These are phyloP conservation scores for Sanghuangporus weigelae DNA, from an alignment of 1,284 basidiomycete species.

Conservation along the genomic window DNA sequence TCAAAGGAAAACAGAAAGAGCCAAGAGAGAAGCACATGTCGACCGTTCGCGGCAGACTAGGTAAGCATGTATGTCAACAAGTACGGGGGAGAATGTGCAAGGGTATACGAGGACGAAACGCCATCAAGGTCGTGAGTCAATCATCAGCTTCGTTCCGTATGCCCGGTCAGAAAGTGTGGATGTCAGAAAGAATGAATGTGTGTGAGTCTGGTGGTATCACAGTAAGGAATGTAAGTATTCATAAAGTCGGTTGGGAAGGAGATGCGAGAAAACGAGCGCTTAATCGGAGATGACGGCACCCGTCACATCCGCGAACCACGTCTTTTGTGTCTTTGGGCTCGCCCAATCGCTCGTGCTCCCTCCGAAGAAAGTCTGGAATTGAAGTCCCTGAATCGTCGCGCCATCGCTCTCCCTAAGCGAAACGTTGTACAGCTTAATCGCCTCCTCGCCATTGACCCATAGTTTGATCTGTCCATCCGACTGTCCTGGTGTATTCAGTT, in stretches of 20 bases:
- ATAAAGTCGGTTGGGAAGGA: neutral
- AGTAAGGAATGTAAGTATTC: neutral
- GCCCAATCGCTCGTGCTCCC: conserved; percentile 31
- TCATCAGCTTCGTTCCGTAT: neutral
- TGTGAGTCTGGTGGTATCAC: neutral
- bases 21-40: neutral
- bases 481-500: conserved; percentile 33
- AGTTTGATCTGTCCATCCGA: conserved; percentile 23
- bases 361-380: conserved; percentile 39
- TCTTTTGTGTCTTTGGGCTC: conserved; percentile 33
- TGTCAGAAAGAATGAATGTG: neutral
- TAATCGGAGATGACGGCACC: conserved; percentile 6
- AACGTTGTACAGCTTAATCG: conserved; percentile 21
- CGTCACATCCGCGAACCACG: conserved; percentile 35
- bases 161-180: too few relatives aligned
- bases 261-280: neutral
- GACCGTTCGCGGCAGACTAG: neutral
- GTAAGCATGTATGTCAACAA: neutral
- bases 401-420: conserved; percentile 20
- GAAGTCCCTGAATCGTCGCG: conserved; percentile 23
- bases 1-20: neutral
- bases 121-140: neutral
- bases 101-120: neutral
- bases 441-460: conserved; percentile 24
- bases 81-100: neutral